Conservation (phyloP, 768 basidiomycete genomes). For the Trametes meyenii region DNA sequence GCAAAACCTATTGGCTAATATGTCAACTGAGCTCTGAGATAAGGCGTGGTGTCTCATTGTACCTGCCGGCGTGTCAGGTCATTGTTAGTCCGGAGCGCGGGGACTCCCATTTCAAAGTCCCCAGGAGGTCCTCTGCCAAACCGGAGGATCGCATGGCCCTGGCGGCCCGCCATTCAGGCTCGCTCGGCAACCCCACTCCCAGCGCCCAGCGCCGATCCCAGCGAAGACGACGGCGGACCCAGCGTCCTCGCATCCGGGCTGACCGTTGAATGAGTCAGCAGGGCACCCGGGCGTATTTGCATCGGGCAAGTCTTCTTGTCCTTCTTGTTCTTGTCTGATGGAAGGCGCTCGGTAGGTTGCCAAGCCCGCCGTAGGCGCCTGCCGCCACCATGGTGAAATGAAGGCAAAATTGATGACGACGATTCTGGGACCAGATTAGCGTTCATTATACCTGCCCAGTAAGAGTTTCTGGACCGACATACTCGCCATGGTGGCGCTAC, state of each 20-base stretch:
- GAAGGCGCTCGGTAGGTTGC: conserved; percentile 1
- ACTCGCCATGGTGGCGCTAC: background rate
- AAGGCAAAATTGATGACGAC: background rate
- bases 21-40: no score
- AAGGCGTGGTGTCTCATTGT: no score
- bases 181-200: background rate
- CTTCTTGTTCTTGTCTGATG: conserved; percentile 3
- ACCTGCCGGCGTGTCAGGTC: background rate
- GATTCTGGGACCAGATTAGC: background rate
- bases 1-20: no score
- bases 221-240: conserved; percentile 1
- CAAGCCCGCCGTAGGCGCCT: conserved; percentile 9
- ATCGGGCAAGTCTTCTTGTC: conserved; percentile 2
- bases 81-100: background rate
- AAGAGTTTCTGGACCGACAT: background rate
- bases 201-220: conserved; percentile 5
- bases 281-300: conserved; percentile 1
- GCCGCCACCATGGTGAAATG: background rate
- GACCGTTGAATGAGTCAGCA: conserved; percentile 12
- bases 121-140: background rate
- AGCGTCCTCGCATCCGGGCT: conserved; percentile 5
- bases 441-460: background rate
- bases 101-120: background rate
- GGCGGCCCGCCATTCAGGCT: background rate
- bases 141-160: background rate